Percentiles rank a stretch among this genome's conserved stretches.
phyloP scores from a whole-genome alignment of 2,329 filamentous ascomycete species.

The Thelonectria blattea region DNA sequence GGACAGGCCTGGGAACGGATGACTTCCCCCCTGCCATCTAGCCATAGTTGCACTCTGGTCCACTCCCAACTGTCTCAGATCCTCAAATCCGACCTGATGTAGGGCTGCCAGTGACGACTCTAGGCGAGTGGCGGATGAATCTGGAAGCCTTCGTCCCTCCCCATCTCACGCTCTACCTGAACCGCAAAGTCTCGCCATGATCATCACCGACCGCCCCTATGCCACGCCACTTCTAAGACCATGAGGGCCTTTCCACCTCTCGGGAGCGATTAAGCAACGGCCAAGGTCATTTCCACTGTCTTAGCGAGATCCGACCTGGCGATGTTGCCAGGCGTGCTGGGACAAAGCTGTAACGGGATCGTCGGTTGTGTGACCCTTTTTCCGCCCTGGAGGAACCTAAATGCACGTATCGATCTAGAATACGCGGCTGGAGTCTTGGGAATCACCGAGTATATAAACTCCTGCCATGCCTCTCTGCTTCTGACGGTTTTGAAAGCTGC shows the following conservation, averaged over 20 bases:
- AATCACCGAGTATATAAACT: not conserved
- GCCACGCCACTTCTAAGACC: constrained; percentile 26
- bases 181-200: constrained; percentile 7
- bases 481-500: not conserved
- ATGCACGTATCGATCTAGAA: not conserved
- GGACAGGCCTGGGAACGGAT: constrained; percentile 13
- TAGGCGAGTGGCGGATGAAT: constrained; percentile 7
- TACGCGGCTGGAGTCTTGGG: not conserved
- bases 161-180: not conserved
- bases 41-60: constrained; percentile 10
- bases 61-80: constrained; percentile 8
- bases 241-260: constrained; percentile 1
- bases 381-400: not conserved
- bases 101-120: not conserved
- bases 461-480: not conserved
- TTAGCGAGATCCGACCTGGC: constrained; percentile 6
- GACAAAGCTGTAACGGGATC: not conserved
- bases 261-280: not conserved
- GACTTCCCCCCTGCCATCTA: constrained; percentile 16
- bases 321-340: not conserved
- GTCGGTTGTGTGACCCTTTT: not conserved
- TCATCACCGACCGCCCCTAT: not conserved
- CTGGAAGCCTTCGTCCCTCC: constrained; percentile 3
- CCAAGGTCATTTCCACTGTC: not conserved
- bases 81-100: not conserved